Conservation (phyloP, 2,329 filamentous ascomycete species). For the Phyllosticta ampelicida region DNA sequence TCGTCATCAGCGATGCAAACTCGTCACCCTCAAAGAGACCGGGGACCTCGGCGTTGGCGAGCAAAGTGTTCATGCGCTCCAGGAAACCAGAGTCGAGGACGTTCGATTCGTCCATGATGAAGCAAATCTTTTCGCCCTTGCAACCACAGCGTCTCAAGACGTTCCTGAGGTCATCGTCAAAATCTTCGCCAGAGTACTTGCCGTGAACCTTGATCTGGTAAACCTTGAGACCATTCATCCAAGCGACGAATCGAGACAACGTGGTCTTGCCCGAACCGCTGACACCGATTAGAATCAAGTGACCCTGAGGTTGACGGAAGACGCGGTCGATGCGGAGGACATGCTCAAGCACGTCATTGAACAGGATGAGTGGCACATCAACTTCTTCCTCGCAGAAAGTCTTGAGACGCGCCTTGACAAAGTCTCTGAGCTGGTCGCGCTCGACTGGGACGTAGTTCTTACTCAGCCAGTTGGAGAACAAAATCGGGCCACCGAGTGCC, state of each 20-base stretch:
- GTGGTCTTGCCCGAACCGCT: slow-evolving; percentile 99
- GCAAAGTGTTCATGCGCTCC: slow-evolving; percentile 96
- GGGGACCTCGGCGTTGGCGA: slow-evolving; percentile 98
- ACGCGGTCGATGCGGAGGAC: slow-evolving; percentile 97
- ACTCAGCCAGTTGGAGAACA: slow-evolving; percentile 99
- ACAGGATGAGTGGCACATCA: slow-evolving; percentile 95
- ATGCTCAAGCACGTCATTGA: slow-evolving; percentile 97
- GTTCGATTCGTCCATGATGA: slow-evolving; percentile 99
- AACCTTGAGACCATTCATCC: slow-evolving; percentile 99
- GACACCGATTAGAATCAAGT: slow-evolving; percentile 96
- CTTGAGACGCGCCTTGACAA: slow-evolving; percentile 91
- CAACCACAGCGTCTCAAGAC: slow-evolving; percentile 89
- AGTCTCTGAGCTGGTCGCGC: slow-evolving; percentile 87
- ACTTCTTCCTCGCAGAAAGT: slow-evolving; percentile 99
- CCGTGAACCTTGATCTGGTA: slow-evolving; percentile 99
- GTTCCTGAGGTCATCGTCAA: slow-evolving; percentile 92
- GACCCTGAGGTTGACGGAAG: slow-evolving; percentile 94
- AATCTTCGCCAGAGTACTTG: slow-evolving; percentile 96
- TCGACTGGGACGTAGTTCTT: slow-evolving; percentile 98
- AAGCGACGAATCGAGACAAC: slow-evolving; percentile 92
- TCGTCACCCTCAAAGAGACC: slow-evolving; percentile 99
- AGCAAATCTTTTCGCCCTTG: slow-evolving; percentile 99
- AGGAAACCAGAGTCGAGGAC: slow-evolving; percentile 97
- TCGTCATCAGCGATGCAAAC: slow-evolving; percentile 96
- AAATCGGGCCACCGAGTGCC: slow-evolving; percentile 81